These are phyloP conservation scores for Trichoderma asperelloides DNA, from an alignment of 495 filamentous ascomycete genomes.

Conservation along the genomic window DNA sequence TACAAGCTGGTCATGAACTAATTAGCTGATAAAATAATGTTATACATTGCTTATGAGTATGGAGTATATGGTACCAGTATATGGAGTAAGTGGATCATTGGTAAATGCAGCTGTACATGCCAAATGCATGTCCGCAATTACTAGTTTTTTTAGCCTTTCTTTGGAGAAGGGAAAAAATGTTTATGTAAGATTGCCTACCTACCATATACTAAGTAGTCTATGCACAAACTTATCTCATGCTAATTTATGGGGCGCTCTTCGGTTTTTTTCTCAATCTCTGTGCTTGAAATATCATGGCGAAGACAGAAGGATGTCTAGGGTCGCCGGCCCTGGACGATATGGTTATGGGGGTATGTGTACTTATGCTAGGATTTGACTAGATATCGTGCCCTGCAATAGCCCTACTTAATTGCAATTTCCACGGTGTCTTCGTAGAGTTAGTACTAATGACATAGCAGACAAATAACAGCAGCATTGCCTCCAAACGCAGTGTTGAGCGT, in stretches of 20 bases:
- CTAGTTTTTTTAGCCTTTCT: too few species aligned
- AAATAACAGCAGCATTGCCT: constrained; percentile 83
- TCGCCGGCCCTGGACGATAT: constrained; percentile 8
- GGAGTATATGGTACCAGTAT: too few species aligned
- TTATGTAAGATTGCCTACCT: too few species aligned
- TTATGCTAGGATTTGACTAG: neutral
- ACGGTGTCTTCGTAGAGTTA: neutral
- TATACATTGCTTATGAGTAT: too few species aligned
- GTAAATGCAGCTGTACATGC: too few species aligned
- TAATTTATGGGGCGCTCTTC: neutral
- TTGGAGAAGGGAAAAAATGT: too few species aligned
- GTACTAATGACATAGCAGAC: constrained; percentile 43
- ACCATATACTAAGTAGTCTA: too few species aligned
- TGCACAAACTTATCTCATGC: neutral
- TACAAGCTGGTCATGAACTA: constrained; percentile 27
- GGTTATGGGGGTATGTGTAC: constrained; percentile 10
- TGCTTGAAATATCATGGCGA: neutral
- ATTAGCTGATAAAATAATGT: neutral
- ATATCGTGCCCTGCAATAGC: neutral
- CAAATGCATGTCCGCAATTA: too few species aligned
- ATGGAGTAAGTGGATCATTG: neutral
- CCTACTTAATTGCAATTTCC: neutral
- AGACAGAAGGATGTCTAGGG: neutral
- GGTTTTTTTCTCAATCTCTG: neutral
- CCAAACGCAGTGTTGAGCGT: constrained; percentile 79